Evolutionary conservation across 2,329 filamentous ascomycete genomes (phyloP).

Genomic region (Fusarium newnesense): DNA sequence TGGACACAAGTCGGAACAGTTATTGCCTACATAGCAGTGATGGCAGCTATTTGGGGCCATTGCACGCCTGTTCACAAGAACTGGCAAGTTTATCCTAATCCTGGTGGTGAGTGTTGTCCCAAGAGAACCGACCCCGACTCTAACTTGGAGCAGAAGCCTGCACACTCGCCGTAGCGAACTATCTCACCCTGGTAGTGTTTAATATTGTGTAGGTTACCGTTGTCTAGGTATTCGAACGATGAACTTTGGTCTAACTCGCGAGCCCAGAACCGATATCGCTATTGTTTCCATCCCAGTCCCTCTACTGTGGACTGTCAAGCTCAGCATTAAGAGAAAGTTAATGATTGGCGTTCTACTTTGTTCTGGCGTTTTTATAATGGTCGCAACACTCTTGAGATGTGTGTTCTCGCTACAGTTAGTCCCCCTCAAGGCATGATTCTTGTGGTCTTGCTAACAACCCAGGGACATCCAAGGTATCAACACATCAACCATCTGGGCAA

Average conservation of each 20-base stretch:
- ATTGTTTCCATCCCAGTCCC: constrained; percentile 55
- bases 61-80: constrained; percentile 52
- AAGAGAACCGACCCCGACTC: background rate
- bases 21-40: constrained; percentile 47
- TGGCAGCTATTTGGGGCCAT: constrained; percentile 49
- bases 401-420: constrained; percentile 47
- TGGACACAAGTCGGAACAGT: constrained; percentile 45
- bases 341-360: constrained; percentile 53
- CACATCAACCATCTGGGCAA: constrained; percentile 54
- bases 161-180: constrained; percentile 50
- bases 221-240: background rate
- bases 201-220: constrained; percentile 48
- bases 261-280: constrained; percentile 51
- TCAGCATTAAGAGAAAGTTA: constrained; percentile 51
- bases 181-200: constrained; percentile 49
- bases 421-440: fast-evolving
- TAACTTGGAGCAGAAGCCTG: constrained; percentile 45
- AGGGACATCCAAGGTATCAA: constrained; percentile 51
- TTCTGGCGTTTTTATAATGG: constrained; percentile 56
- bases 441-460: background rate
- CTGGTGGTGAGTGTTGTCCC: constrained; percentile 47
- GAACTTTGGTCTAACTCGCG: constrained; percentile 5
- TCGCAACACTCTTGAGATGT: constrained; percentile 55
- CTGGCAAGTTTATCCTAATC: constrained; percentile 55
- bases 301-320: constrained; percentile 52